Evolutionary conservation across 2,329 filamentous ascomycete species (phyloP).

Genomic region (Sporothrix curviconia): DNA sequence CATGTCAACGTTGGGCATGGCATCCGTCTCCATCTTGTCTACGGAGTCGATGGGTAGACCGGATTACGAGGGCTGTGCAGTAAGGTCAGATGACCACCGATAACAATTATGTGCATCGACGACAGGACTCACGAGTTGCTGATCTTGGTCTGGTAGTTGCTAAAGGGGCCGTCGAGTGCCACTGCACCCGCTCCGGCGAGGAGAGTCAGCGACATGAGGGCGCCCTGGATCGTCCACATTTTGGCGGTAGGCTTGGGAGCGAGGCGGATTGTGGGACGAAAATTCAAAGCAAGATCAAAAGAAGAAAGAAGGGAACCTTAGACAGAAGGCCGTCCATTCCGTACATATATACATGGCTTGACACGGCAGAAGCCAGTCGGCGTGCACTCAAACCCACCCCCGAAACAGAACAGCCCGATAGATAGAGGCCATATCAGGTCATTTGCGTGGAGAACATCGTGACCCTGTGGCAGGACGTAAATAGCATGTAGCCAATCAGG

Average conservation of each 20-base stretch:
- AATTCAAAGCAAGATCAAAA: no score
- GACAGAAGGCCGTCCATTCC: background rate
- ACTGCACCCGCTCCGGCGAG: background rate
- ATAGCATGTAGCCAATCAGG: background rate
- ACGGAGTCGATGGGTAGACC: conserved; percentile 25
- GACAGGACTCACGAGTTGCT: background rate
- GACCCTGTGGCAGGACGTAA: background rate
- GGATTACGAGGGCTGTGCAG: conserved; percentile 20
- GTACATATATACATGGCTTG: background rate
- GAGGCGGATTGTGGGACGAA: background rate
- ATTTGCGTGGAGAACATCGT: no score
- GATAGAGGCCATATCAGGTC: background rate
- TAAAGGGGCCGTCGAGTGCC: background rate
- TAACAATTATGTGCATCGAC: background rate
- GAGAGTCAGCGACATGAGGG: background rate
- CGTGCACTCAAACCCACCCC: background rate
- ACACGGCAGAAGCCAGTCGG: background rate
- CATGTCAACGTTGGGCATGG: conserved; percentile 25
- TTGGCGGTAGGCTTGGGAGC: background rate
- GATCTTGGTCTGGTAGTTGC: background rate
- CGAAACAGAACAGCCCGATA: background rate
- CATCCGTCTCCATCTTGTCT: conserved; percentile 24
- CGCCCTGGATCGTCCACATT: background rate
- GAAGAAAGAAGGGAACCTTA: no score
- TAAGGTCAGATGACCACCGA: background rate